Evolutionary conservation across 495 filamentous ascomycete genomes (phyloP).

Genomic region (Daldinia caldariorum): DNA sequence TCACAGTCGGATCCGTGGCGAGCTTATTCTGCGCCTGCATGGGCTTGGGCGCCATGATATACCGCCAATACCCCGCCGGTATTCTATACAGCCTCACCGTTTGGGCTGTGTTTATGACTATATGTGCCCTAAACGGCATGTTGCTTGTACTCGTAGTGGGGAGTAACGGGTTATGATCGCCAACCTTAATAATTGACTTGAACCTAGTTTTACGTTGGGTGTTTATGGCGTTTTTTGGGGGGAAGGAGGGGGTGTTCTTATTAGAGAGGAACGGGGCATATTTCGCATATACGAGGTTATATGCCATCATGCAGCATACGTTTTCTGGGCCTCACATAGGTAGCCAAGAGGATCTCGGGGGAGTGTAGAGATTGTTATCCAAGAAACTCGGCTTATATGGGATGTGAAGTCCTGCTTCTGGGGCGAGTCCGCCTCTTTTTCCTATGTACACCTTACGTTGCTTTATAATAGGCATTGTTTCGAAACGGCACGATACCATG

Average conservation of each 20-base stretch:
- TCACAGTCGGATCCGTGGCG: constrained; percentile 65
- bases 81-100: constrained; percentile 56
- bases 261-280: constrained; percentile 21
- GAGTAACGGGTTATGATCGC: constrained; percentile 46
- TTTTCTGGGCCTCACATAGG: neutral
- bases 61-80: constrained; percentile 53
- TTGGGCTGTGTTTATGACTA: constrained; percentile 54
- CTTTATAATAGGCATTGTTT: constrained; percentile 10
- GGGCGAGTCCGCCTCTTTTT: constrained; percentile 6
- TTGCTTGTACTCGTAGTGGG: constrained; percentile 60
- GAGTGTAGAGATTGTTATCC: constrained; percentile 11
- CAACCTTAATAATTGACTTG: neutral
- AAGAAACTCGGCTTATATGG: neutral
- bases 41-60: constrained; percentile 61
- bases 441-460: neutral
- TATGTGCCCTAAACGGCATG: constrained; percentile 62
- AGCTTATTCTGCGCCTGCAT: constrained; percentile 64
- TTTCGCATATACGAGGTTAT: constrained; percentile 29
- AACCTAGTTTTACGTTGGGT: constrained; percentile 4
- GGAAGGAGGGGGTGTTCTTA: neutral
- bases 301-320: neutral
- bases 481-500: constrained; percentile 22
- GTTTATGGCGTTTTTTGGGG: constrained; percentile 12
- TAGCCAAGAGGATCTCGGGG: constrained; percentile 1
- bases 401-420: neutral